A percentile compares a stretch with the other conserved stretches of the same genome.
These are phyloP conservation scores for Curvularia spicifera DNA, from an alignment of 2,329 filamentous ascomycete genomes.

Conservation along the genomic window DNA sequence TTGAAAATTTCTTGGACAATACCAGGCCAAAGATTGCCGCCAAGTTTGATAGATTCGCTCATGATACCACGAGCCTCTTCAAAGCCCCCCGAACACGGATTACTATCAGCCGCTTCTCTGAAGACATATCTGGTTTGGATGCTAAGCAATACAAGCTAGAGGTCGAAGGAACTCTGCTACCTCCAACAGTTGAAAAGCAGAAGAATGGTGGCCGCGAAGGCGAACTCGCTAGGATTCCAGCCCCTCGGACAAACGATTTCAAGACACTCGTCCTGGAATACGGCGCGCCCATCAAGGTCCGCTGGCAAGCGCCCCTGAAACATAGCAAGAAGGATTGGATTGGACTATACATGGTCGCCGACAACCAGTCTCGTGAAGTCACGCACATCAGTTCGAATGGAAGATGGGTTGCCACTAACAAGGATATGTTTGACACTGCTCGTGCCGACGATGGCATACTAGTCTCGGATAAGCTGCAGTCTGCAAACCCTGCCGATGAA, in stretches of 20 bases:
- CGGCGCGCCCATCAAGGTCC: conserved; percentile 85
- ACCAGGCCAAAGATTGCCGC: conserved; percentile 85
- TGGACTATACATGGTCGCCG: conserved; percentile 92
- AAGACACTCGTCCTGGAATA: conserved; percentile 85
- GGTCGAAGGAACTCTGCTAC: conserved; percentile 68
- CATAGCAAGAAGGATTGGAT: conserved; percentile 95
- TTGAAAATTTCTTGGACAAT: conserved; percentile 87
- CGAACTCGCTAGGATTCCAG: conserved; percentile 69
- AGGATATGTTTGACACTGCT: conserved; percentile 75
- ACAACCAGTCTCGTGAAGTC: conserved; percentile 84
- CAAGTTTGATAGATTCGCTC: conserved; percentile 84
- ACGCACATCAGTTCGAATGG: conserved; percentile 86
- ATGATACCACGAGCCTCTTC: conserved; percentile 86
- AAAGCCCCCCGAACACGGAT: conserved; percentile 87
- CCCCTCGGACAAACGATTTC: conserved; percentile 64
- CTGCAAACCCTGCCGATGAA: conserved; percentile 52
- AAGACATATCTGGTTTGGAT: conserved; percentile 80
- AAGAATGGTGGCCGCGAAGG: conserved; percentile 76
- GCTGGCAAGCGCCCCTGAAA: conserved; percentile 85
- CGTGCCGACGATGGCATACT: conserved; percentile 79
- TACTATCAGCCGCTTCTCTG: conserved; percentile 78
- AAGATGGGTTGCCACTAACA: conserved; percentile 84
- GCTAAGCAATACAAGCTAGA: conserved; percentile 79
- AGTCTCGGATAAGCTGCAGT: conserved; percentile 67
- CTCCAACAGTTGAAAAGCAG: conserved; percentile 60